A percentile compares a stretch with the other conserved stretches of the same genome.
These are phyloP conservation scores for Lathyrus oleraceus DNA, from an alignment of 306 rosid genomes.

Conservation along the genomic window DNA sequence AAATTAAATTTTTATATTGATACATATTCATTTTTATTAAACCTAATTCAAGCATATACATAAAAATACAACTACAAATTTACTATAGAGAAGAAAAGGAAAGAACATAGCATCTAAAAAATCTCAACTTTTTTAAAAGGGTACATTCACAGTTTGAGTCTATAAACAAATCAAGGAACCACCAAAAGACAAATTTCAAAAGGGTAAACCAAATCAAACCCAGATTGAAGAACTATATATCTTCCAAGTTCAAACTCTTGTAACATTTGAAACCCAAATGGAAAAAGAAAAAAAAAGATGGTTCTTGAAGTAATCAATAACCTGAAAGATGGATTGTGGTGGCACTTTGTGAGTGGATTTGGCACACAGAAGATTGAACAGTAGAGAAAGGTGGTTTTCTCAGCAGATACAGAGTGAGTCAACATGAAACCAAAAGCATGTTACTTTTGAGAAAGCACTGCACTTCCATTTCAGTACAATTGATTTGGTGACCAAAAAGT, in stretches of 20 bases:
- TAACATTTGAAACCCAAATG: slow-evolving; percentile 23
- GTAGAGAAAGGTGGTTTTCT: slow-evolving; percentile 11
- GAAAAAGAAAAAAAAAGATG: slow-evolving; percentile 13
- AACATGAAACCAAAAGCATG: slow-evolving; percentile 60
- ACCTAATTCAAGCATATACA: slow-evolving; percentile 23
- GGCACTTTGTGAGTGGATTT: slow-evolving; percentile 37
- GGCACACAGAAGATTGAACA: slow-evolving; percentile 39
- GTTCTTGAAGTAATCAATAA: slow-evolving; percentile 30
- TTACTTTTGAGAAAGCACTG: slow-evolving; percentile 49
- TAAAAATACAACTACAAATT: slow-evolving; percentile 1
- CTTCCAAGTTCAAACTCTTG: slow-evolving; percentile 17
- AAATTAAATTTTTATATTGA: slow-evolving; percentile 11
- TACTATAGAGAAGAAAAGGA: slow-evolving; percentile 13
- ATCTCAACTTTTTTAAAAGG: slow-evolving; percentile 27
- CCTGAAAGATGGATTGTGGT: slow-evolving; percentile 34
- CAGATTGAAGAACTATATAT: slow-evolving; percentile 35
- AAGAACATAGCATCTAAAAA: slow-evolving; percentile 31
- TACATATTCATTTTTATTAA: slow-evolving; percentile 3
- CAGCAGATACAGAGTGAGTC: slow-evolving; percentile 59
- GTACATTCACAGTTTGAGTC: no score
- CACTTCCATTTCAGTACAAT: neutral
- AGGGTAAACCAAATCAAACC: slow-evolving; percentile 37
- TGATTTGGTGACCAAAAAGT: neutral
- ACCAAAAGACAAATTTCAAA: slow-evolving; percentile 18
- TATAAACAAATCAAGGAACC: slow-evolving; percentile 16